Evolutionary conservation across 1,284 basidiomycete genomes (phyloP), one percentile per base, ranked within the genome.

Genomic region (Heterobasidion occidentale): DNA sequence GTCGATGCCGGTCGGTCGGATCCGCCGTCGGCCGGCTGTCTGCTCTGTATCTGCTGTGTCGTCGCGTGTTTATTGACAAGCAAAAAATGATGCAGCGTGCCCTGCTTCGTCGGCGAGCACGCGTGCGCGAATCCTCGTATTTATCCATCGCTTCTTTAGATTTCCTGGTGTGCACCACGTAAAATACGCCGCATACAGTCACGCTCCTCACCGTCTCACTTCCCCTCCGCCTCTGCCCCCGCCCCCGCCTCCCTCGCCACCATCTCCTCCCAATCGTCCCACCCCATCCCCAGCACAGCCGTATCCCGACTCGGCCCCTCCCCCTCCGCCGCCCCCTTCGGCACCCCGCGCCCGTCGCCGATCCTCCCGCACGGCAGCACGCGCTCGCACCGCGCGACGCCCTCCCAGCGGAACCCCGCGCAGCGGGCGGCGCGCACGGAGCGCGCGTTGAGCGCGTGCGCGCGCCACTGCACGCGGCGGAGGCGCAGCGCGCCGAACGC

Each of bases 331-430:
- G 27, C 19, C 19, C 14, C 20, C 45, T 19, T 6, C 42, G 9
- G 27, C 33, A 27, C 9, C 1, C 27, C 27, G 27, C 27, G 27
- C 27, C 74, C 73, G 48, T 71, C 70, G 17, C 71, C 74, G 7
- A 62, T 65, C 27, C 65, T 67, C 2, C 67, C 66, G 0, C 66
- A 65, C 0, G 71, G 68, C 8, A 84, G 47, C 7, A 79, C 74
- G 20, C 72, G 67, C 49, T 79, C 70, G 84, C 84, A 90, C 46
- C 79, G 69, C 44, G 77, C 52, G 1, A 79, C 60, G 0, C 76
- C 81, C 64, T 90, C 88, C 27, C 70, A 57, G 56, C 68, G 73
- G 68, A 89, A 86, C 1, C 86, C 84, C 72, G 90, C 70, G 19
- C 80, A 71, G 63, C 78, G 68, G 2, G 84, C 86, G 0, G 80